Evolutionary conservation across 2,329 filamentous ascomycete species (phyloP).

Genomic region (Aspergillus aculeatus): DNA sequence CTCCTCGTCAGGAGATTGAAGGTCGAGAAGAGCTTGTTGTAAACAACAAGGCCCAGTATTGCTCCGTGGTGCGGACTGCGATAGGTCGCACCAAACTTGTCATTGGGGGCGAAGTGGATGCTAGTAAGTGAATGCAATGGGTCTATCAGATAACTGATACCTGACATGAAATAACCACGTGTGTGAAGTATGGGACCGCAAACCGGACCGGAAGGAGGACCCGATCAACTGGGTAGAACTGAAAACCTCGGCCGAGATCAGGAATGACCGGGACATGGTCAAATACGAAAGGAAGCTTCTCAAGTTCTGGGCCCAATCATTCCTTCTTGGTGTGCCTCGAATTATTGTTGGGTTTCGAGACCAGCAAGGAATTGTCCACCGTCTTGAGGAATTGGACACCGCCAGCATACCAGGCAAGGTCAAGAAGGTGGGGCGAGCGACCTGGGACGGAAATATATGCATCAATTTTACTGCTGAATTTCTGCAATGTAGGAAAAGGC

Average conservation of each 20-base stretch:
- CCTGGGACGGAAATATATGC: conserved; percentile 90
- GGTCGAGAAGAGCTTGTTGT: conserved; percentile 68
- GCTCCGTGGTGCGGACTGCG: conserved; percentile 85
- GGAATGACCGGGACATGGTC: conserved; percentile 64
- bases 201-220: conserved; percentile 63
- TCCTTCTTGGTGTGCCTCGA: conserved; percentile 85
- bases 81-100: conserved; percentile 74
- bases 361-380: conserved; percentile 67
- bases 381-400: conserved; percentile 77
- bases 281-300: conserved; percentile 87
- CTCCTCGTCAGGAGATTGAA: conserved; percentile 75
- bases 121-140: conserved; percentile 54
- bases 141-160: neutral
- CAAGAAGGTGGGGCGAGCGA: conserved; percentile 61
- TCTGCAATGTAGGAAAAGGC: conserved; percentile 63
- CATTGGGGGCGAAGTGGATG: conserved; percentile 91
- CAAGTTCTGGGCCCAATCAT: conserved; percentile 97
- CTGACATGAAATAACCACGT: conserved; percentile 3
- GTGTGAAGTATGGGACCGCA: conserved; percentile 73
- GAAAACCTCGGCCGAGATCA: conserved; percentile 79
- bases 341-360: conserved; percentile 88
- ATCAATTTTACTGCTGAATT: conserved; percentile 85
- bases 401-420: conserved; percentile 74
- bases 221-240: conserved; percentile 91
- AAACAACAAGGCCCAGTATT: conserved; percentile 92